Evolutionary conservation across 2,329 filamentous ascomycete species (phyloP).

Genomic region (Proliferodiscus dingleyae): DNA sequence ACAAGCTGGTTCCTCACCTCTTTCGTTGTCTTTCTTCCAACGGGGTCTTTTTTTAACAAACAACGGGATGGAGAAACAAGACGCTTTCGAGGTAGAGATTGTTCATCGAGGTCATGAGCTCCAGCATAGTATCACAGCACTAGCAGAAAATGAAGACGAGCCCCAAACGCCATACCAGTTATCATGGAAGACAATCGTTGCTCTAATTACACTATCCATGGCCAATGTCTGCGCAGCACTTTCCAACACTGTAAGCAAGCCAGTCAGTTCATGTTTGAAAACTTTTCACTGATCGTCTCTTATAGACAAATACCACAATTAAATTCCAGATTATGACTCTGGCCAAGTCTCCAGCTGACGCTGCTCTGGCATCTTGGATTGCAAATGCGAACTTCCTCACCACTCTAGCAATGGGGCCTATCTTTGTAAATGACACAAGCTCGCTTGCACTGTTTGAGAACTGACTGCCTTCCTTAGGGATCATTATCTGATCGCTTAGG

Average conservation of each 20-base stretch:
- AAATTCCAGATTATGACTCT: slow-evolving; percentile 17
- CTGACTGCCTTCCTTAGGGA: slow-evolving; percentile 5
- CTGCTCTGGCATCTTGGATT: slow-evolving; percentile 16
- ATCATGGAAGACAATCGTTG: slow-evolving; percentile 13
- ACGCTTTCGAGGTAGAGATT: slow-evolving; percentile 8
- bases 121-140: slow-evolving; percentile 5
- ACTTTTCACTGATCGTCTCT: background rate
- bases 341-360: slow-evolving; percentile 10
- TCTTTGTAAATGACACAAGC: slow-evolving; percentile 4
- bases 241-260: slow-evolving; percentile 15
- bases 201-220: slow-evolving; percentile 13
- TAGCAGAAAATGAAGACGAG: slow-evolving; percentile 15
- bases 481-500: slow-evolving; percentile 15
- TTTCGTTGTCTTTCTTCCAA: background rate
- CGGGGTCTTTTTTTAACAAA: too few relatives aligned
- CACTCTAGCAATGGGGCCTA: slow-evolving; percentile 15
- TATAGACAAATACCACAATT: slow-evolving; percentile 16
- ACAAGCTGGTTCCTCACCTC: background rate
- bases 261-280: background rate
- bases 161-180: slow-evolving; percentile 14
- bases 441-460: background rate
- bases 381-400: slow-evolving; percentile 17
- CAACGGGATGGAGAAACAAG: slow-evolving; percentile 6
- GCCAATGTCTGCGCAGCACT: slow-evolving; percentile 16
- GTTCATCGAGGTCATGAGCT: slow-evolving; percentile 2